Evolutionary conservation across 306 rosid species (phyloP).

Genomic region (Phaseolus lunatus): DNA sequence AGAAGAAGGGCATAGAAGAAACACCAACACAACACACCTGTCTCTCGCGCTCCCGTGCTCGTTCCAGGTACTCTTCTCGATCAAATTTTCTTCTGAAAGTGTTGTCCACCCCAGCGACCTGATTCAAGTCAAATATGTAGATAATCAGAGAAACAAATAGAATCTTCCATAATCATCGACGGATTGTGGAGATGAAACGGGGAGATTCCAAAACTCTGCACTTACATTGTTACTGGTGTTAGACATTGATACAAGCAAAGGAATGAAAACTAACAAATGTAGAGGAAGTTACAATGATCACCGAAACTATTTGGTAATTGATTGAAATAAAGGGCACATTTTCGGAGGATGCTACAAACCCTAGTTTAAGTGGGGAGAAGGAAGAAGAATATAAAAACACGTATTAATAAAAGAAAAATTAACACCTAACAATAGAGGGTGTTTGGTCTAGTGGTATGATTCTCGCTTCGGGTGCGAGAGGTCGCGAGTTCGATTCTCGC

Average conservation of each 20-base stretch:
- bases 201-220: slow-evolving; percentile 18
- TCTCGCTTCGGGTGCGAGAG: slow-evolving; percentile 80
- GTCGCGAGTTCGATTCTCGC: slow-evolving; percentile 77
- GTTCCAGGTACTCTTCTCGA: slow-evolving; percentile 88
- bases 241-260: slow-evolving; percentile 55
- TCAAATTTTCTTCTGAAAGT: slow-evolving; percentile 96
- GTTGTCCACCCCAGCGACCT: slow-evolving; percentile 90
- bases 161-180: background rate
- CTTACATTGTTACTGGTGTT: slow-evolving; percentile 70
- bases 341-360: slow-evolving; percentile 40
- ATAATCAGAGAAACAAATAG: background rate
- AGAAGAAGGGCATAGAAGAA: slow-evolving; percentile 6
- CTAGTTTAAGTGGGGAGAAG: slow-evolving; percentile 15
- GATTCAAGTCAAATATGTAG: slow-evolving; percentile 19
- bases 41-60: slow-evolving; percentile 94
- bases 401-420: too few relatives aligned
- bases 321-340: background rate
- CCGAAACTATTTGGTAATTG: slow-evolving; percentile 4
- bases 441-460: slow-evolving; percentile 88
- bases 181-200: background rate
- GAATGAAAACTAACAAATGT: background rate
- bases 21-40: slow-evolving; percentile 52
- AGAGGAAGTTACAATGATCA: background rate
- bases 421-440: slow-evolving; percentile 31
- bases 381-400: too few relatives aligned